Percentiles rank a stretch among this genome's conserved stretches.
Evolutionary conservation across 805 yeast species (phyloP).

Genomic region (Wickerhamomyces chaumierensis): DNA sequence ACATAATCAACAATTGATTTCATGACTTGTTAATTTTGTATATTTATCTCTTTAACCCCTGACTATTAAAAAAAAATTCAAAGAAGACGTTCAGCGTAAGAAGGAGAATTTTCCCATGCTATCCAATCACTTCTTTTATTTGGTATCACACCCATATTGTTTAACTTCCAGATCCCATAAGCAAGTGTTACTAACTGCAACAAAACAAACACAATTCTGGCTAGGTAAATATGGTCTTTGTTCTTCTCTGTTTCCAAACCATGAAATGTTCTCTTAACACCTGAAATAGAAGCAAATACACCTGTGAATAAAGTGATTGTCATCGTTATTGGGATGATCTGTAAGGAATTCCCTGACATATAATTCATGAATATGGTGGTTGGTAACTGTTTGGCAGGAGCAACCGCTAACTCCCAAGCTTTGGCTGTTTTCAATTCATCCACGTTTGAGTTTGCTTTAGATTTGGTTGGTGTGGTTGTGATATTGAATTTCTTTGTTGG

Average conservation of each 20-base stretch:
- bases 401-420: constrained; percentile 79
- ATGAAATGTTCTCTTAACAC: constrained; percentile 44
- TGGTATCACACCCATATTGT: constrained; percentile 85
- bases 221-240: constrained; percentile 18
- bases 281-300: constrained; percentile 63
- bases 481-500: background rate
- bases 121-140: constrained; percentile 85
- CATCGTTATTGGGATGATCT: constrained; percentile 85
- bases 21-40: no score
- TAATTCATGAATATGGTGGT: constrained; percentile 86
- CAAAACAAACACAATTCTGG: constrained; percentile 25
- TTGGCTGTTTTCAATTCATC: constrained; percentile 27
- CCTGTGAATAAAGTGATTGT: constrained; percentile 71
- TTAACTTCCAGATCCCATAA: constrained; percentile 77
- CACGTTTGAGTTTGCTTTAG: constrained; percentile 4
- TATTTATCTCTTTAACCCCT: no score
- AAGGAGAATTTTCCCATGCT: constrained; percentile 55
- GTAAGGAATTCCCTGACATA: constrained; percentile 85
- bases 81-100: constrained; percentile 7
- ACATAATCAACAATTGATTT: no score
- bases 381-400: constrained; percentile 80
- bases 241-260: constrained; percentile 30
- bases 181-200: constrained; percentile 45
- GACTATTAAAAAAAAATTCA: no score
- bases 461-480: background rate